Evolutionary conservation across 192 early-diverging fungal genomes (phyloP).

Genomic region (Chytriomyces sp.): DNA sequence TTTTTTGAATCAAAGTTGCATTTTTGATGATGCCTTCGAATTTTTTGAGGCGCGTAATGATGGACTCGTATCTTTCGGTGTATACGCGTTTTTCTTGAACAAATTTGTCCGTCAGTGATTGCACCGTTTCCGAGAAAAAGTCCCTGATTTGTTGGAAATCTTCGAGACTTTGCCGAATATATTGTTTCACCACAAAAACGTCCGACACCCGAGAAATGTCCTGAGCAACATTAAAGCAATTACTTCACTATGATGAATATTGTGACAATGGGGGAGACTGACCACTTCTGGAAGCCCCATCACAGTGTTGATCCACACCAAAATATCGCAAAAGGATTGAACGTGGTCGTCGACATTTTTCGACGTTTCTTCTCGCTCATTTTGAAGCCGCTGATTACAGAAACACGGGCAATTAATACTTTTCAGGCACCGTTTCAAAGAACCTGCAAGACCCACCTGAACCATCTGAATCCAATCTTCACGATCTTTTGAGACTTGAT

Average conservation of each 20-base stretch:
- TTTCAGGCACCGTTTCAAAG: neutral
- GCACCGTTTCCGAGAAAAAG: conserved; percentile 1
- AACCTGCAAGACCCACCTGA: neutral
- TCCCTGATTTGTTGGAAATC: conserved; percentile 23
- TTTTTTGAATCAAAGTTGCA: conserved; percentile 9
- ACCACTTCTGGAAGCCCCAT: conserved; percentile 11
- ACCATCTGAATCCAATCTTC: conserved; percentile 1
- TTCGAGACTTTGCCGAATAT: conserved; percentile 7
- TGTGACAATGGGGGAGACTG: neutral
- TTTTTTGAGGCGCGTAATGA: neutral
- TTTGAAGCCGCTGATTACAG: neutral
- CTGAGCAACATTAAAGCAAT: neutral
- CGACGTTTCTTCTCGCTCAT: neutral
- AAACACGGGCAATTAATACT: neutral
- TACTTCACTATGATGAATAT: neutral
- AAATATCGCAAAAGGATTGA: conserved; percentile 11
- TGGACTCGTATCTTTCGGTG: neutral
- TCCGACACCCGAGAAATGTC: conserved; percentile 5
- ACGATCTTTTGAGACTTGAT: neutral
- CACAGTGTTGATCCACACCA: conserved; percentile 23
- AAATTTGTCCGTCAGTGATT: neutral
- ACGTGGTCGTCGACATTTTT: neutral
- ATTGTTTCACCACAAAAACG: conserved; percentile 6
- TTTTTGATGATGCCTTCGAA: conserved; percentile 26
- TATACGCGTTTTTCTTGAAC: neutral